These are phyloP conservation scores for Termitomyces bulborhizus DNA, from an alignment of 768 basidiomycete genomes.

Conservation along the genomic window DNA sequence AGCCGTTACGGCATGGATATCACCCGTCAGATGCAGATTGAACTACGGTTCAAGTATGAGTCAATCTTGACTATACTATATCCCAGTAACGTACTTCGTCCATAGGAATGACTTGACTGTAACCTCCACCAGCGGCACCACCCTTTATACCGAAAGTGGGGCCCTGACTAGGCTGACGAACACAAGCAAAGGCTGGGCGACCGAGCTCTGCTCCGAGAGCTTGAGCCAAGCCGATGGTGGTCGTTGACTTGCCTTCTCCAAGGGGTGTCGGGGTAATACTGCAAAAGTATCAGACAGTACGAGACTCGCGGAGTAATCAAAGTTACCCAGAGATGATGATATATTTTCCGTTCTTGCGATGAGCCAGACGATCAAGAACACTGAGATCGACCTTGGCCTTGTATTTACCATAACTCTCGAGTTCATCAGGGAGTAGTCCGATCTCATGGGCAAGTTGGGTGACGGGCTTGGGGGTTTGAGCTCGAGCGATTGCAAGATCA, in stretches of 20 bases:
- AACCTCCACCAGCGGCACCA: constrained; percentile 96
- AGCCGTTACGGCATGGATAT: constrained; percentile 96
- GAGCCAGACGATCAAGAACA: constrained; percentile 76
- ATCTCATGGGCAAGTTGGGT: constrained; percentile 82
- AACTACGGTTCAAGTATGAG: constrained; percentile 44
- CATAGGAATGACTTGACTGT: constrained; percentile 99
- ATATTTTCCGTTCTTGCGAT: constrained; percentile 92
- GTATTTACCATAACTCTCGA: constrained; percentile 93
- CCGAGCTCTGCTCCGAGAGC: constrained; percentile 92
- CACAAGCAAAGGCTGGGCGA: constrained; percentile 92
- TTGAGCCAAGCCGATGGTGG: constrained; percentile 94
- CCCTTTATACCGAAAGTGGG: constrained; percentile 99
- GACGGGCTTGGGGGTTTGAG: constrained; percentile 89
- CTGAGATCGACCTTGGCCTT: constrained; percentile 96
- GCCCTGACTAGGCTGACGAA: constrained; percentile 96
- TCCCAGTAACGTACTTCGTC: constrained; percentile 59
- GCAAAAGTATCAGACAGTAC: neutral
- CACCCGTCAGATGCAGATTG: constrained; percentile 93
- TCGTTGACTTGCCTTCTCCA: constrained; percentile 98
- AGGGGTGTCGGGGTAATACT: constrained; percentile 96
- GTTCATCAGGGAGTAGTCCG: constrained; percentile 77
- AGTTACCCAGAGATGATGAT: constrained; percentile 86
- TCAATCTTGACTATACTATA: neutral
- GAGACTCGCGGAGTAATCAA: neutral
- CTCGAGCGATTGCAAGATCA: constrained; percentile 95